These are phyloP conservation scores for Trichoderma sp. DNA, from an alignment of 2,329 filamentous ascomycete species.

Conservation along the genomic window DNA sequence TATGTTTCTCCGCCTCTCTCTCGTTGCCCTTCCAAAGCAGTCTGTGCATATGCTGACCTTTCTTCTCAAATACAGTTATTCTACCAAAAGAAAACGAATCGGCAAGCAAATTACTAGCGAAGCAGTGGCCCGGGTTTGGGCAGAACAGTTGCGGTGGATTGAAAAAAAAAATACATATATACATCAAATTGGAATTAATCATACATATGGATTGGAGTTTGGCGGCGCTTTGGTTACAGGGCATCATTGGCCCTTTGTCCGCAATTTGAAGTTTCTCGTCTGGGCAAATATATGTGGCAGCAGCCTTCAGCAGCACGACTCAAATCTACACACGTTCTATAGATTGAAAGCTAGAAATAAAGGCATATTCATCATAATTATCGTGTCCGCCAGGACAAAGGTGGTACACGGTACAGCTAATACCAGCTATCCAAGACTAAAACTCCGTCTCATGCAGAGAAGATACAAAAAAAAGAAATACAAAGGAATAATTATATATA, in stretches of 20 bases:
- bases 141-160: slow-evolving; percentile 19
- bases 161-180: neutral
- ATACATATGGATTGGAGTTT: slow-evolving; percentile 19
- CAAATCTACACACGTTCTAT: neutral
- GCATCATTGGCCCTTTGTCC: neutral
- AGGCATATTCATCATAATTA: slow-evolving; percentile 26
- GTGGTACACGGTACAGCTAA: slow-evolving; percentile 13
- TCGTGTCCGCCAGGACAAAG: slow-evolving; percentile 22
- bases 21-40: neutral
- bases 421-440: slow-evolving; percentile 24
- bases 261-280: neutral
- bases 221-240: slow-evolving; percentile 19
- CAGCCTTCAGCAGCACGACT: neutral
- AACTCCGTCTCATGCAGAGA: slow-evolving; percentile 37
- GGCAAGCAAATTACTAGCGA: slow-evolving; percentile 57
- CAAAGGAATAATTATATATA: slow-evolving; percentile 20
- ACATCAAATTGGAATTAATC: slow-evolving; percentile 11
- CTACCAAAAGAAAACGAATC: slow-evolving; percentile 69
- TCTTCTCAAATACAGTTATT: slow-evolving; percentile 49
- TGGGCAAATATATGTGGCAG: neutral
- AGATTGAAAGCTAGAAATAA: neutral
- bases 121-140: slow-evolving; percentile 53
- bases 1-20: slow-evolving; percentile 48
- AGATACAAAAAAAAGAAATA: slow-evolving; percentile 5
- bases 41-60: slow-evolving; percentile 1